Base-by-base conservation (phyloP, 306 rosid genomes). In the Cicer pinnatifidum region DNA sequence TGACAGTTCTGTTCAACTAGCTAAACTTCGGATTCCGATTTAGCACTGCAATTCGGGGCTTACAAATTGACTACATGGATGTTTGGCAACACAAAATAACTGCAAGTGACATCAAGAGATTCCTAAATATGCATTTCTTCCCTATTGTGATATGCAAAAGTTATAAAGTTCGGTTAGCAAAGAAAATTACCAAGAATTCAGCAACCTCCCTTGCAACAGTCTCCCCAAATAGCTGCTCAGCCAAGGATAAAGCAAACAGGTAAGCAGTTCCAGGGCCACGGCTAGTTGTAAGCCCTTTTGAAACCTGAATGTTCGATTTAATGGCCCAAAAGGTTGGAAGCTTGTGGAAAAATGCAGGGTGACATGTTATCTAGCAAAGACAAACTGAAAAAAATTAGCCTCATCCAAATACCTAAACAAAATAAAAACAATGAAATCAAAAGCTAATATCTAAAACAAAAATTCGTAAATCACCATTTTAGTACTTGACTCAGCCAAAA, bases 241-340 rank as follows among this genome's bases (percentile, higher is more conserved):
- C 95, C 71, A 94, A 93, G 62, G 94, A 78, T 52, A 94, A 77
- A 66, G 97, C 94, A 91, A 94, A 94, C 76, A 72, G 83, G 53
- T 83, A 91, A 50, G 91, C 73, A 64, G 98, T 94, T 83, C 88
- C 97, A 6, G 98, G 98, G 28, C 98, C 97, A 44, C 95, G 97
- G 84, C 97, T 94, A 4, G 98, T 91, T 38, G 94, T 94, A 52
- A 91, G 97, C 73, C 82, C 92, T 54, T 86, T 86, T 1, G 98
- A 94, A 57, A 94, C 97, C 84, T 89, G 98, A 72, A 91, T 78
- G 69, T 87, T 88, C 39, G 97, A 84, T 78, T 91, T 91, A 73
- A 91, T 94, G 4, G 97, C 97, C 98, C 97, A 94, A 76, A 94
- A 94, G 12, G 92, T 87, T 44, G 98, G 96, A 68, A 94, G 98